phyloP scores from a whole-genome alignment of 495 filamentous ascomycete species.

The Recurvomyces mirabilis region DNA sequence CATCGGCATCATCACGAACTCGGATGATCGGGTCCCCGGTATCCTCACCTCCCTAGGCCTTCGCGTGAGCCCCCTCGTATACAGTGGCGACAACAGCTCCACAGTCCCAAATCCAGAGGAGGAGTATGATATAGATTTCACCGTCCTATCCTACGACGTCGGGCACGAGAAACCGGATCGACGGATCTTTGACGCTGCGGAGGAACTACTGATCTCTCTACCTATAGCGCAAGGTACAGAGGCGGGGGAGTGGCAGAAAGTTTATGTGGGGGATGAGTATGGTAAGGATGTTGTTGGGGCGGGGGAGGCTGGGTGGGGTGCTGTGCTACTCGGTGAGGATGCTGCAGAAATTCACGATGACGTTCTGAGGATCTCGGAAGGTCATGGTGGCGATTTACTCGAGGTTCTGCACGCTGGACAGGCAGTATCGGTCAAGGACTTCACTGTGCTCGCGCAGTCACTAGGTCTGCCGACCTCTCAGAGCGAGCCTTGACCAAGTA shows the following conservation, averaged over 20 bases:
- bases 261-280: slow-evolving; percentile 61
- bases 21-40: slow-evolving; percentile 55
- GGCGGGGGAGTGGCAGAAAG: slow-evolving; percentile 33
- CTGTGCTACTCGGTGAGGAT: slow-evolving; percentile 44
- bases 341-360: no score
- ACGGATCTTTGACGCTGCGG: slow-evolving; percentile 53
- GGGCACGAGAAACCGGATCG: slow-evolving; percentile 56
- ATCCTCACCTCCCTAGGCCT: slow-evolving; percentile 54
- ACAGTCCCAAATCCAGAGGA: slow-evolving; percentile 1
- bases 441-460: no score
- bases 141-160: slow-evolving; percentile 63
- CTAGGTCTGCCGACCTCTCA: no score
- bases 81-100: background rate
- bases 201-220: slow-evolving; percentile 21
- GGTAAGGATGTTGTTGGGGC: slow-evolving; percentile 54
- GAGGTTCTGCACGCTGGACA: no score
- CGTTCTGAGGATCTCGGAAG: no score
- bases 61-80: slow-evolving; percentile 33
- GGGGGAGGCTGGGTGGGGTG: slow-evolving; percentile 51
- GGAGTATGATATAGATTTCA: slow-evolving; percentile 48
- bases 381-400: no score
- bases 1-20: slow-evolving; percentile 65
- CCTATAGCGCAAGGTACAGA: background rate
- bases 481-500: no score
- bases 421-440: no score